These are phyloP conservation scores for Phytopythium aichiense DNA, from an alignment of 352 stramenopile species.

Conservation along the genomic window DNA sequence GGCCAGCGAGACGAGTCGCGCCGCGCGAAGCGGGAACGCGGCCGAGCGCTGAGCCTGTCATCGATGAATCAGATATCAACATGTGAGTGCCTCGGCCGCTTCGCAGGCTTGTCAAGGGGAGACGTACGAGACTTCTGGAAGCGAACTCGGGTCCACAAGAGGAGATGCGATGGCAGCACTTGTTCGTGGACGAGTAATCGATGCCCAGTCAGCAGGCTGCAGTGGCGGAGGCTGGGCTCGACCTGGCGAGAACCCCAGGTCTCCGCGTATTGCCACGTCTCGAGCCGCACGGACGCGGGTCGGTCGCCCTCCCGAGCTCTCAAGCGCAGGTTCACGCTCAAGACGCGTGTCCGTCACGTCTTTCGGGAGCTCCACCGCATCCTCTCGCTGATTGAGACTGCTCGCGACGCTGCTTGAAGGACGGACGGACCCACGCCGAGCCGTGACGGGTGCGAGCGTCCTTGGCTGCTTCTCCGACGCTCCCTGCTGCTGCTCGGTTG, in stretches of 20 bases:
- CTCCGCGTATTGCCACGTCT: slow-evolving; percentile 6
- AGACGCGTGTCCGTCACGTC: background rate
- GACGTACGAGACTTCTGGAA: slow-evolving; percentile 12
- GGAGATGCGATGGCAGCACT: slow-evolving; percentile 7
- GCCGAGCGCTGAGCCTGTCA: slow-evolving; percentile 32
- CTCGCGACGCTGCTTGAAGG: background rate
- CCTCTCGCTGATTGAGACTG: background rate
- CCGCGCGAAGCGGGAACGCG: slow-evolving; percentile 50
- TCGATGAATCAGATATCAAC: background rate
- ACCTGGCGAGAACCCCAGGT: slow-evolving; percentile 2
- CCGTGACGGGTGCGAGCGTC: slow-evolving; percentile 1
- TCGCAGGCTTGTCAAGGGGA: background rate
- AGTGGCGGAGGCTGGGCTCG: background rate
- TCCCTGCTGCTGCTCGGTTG: background rate
- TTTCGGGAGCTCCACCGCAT: background rate
- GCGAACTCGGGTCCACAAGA: slow-evolving; percentile 10
- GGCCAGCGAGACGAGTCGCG: slow-evolving; percentile 28
- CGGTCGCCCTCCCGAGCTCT: background rate
- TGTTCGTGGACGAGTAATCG: slow-evolving; percentile 11
- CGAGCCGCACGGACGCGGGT: background rate
- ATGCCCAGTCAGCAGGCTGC: slow-evolving; percentile 5
- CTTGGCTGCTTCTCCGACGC: background rate
- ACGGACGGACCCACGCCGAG: background rate
- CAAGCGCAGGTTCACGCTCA: background rate
- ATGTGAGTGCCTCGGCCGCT: background rate